phyloP scores from a whole-genome alignment of 2,329 filamentous ascomycete species.

The Clarireedia paspali region DNA sequence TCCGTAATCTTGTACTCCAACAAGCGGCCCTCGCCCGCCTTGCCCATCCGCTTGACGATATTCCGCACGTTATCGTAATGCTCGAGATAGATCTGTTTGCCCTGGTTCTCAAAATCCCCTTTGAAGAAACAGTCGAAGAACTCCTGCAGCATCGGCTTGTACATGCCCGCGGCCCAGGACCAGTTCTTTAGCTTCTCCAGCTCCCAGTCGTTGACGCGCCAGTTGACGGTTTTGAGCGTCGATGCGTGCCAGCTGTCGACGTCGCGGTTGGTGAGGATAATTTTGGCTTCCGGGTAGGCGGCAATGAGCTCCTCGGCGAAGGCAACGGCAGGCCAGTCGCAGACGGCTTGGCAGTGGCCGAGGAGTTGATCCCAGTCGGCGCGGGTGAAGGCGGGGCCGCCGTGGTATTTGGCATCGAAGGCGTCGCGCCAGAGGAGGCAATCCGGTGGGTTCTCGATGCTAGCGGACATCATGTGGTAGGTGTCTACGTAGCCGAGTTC shows the following conservation, averaged over 20 bases:
- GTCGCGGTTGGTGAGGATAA: conserved; percentile 16
- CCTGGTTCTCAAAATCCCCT: conserved; percentile 2
- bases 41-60: background rate
- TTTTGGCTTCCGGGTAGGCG: conserved; percentile 17
- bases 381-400: conserved; percentile 51
- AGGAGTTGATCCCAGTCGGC: conserved; percentile 64
- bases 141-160: conserved; percentile 5
- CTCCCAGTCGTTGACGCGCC: conserved; percentile 7
- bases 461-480: conserved; percentile 68
- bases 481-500: conserved; percentile 59
- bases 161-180: conserved; percentile 8
- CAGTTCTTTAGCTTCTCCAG: conserved; percentile 1
- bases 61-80: conserved; percentile 6
- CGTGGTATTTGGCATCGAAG: conserved; percentile 54
- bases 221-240: conserved; percentile 6
- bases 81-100: conserved; percentile 1
- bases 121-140: conserved; percentile 7
- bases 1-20: conserved; percentile 14
- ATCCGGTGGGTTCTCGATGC: conserved; percentile 60
- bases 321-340: conserved; percentile 21
- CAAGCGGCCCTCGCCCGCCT: background rate
- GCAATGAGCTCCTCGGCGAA: conserved; percentile 26
- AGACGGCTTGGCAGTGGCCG: conserved; percentile 41
- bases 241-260: conserved; percentile 15
- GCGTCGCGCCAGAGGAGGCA: conserved; percentile 63